These are phyloP conservation scores for Oemleria cerasiformis DNA, from an alignment of 306 rosid species.

Conservation along the genomic window DNA sequence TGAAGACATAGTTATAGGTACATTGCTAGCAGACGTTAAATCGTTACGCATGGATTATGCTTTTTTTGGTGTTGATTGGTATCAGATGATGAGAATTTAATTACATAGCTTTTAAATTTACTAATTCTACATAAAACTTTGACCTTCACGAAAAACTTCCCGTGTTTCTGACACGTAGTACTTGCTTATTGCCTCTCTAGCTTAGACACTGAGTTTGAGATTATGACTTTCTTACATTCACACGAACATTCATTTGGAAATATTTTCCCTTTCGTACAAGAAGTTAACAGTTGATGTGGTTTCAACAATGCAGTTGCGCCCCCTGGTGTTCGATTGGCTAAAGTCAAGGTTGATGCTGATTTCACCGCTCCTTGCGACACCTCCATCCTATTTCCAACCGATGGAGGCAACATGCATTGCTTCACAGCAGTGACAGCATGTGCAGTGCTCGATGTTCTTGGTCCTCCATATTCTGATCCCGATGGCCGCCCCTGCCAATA, in stretches of 20 bases:
- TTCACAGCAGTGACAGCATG: slow-evolving; percentile 95
- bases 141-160: background rate
- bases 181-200: background rate
- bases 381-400: slow-evolving; percentile 79
- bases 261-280: background rate
- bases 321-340: slow-evolving; percentile 57
- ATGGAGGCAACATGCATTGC: slow-evolving; percentile 94
- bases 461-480: slow-evolving; percentile 82
- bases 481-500: slow-evolving; percentile 88
- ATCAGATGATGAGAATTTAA: background rate
- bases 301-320: slow-evolving; percentile 38
- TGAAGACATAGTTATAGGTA: background rate
- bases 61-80: slow-evolving; percentile 1
- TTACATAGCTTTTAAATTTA: too few relatives aligned
- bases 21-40: background rate
- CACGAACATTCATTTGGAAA: background rate
- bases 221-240: background rate
- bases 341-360: slow-evolving; percentile 66
- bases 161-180: background rate
- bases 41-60: background rate
- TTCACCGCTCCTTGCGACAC: slow-evolving; percentile 73
- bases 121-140: background rate
- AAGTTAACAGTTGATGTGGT: background rate
- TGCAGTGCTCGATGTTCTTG: slow-evolving; percentile 91
- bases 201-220: background rate